Percentiles rank a stretch among this genome's conserved stretches.
phyloP scores from a whole-genome alignment of 2,329 filamentous ascomycete genomes.

The Xylaria sp. region DNA sequence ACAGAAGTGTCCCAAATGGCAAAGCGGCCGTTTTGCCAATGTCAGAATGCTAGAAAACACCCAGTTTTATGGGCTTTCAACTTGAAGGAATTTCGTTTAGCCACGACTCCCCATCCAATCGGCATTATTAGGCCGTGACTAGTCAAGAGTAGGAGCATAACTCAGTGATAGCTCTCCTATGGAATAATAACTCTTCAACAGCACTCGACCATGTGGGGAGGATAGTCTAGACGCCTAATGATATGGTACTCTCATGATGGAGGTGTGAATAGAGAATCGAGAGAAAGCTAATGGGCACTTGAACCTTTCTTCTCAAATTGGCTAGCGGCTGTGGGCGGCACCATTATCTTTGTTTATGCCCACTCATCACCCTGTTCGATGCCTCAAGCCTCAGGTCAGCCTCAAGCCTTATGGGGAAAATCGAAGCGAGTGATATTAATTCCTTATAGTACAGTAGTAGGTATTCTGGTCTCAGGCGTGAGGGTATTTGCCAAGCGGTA shows the following conservation, averaged over 20 bases:
- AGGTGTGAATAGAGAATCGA: neutral
- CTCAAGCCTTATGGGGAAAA: slow-evolving; percentile 2
- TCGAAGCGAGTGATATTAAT: slow-evolving; percentile 5
- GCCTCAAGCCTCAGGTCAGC: slow-evolving; percentile 3
- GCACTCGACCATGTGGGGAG: neutral
- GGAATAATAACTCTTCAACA: neutral
- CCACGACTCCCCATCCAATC: neutral
- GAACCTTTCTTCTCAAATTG: neutral
- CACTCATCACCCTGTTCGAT: neutral
- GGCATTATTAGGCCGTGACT: neutral
- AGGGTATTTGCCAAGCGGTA: slow-evolving; percentile 9
- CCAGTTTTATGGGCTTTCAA: slow-evolving; percentile 15
- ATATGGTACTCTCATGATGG: neutral
- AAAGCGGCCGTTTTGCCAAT: slow-evolving; percentile 23
- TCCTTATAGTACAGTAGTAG: neutral
- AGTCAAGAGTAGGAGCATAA: neutral
- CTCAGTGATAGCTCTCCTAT: neutral
- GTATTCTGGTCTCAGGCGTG: neutral
- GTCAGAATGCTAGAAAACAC: slow-evolving; percentile 22
- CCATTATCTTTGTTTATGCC: neutral
- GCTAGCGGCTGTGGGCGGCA: neutral
- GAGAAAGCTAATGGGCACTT: neutral
- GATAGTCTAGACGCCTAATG: neutral
- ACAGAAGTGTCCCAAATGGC: slow-evolving; percentile 22
- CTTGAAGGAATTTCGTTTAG: neutral